phyloP scores from a whole-genome alignment of 208 protist species.

The Trypanosoma vivax region DNA sequence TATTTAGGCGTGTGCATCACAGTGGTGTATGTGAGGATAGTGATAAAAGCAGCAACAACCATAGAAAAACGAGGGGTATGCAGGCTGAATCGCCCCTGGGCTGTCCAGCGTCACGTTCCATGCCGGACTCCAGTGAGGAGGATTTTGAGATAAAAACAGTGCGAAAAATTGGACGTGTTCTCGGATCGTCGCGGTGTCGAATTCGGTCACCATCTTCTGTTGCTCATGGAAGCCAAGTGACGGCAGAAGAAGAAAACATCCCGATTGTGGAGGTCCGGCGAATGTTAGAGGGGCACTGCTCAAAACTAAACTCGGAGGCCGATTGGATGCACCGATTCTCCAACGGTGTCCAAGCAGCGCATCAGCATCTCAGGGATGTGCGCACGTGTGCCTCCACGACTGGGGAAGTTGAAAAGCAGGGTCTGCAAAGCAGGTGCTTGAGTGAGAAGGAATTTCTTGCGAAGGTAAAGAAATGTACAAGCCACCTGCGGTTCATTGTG shows the following conservation, averaged over 20 bases:
- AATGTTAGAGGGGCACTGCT: slow-evolving; percentile 3
- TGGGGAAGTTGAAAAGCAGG: neutral
- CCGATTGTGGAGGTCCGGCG: neutral
- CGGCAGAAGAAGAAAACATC: too few species aligned
- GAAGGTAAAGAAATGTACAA: neutral
- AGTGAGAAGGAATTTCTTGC: too few species aligned
- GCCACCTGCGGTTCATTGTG: slow-evolving; percentile 1
- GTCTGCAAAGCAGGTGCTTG: too few species aligned
- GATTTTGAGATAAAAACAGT: too few species aligned
- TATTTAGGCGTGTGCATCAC: neutral
- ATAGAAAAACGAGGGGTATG: too few species aligned
- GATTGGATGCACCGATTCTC: slow-evolving; percentile 7
- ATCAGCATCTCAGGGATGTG: neutral
- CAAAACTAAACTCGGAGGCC: slow-evolving; percentile 5
- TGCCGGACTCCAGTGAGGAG: too few species aligned
- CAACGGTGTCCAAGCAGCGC: neutral
- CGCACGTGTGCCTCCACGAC: neutral
- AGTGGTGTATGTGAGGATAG: neutral
- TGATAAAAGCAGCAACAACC: neutral
- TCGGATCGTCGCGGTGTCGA: too few species aligned
- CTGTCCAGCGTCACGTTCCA: too few species aligned
- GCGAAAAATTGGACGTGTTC: too few species aligned
- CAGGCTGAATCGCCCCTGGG: too few species aligned
- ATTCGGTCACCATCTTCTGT: too few species aligned
- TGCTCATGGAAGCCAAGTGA: too few species aligned